Evolutionary conservation across 257 asterid species (phyloP), one percentile per base, ranked within the genome.

Genomic region (Nicotiana noctiflora): DNA sequence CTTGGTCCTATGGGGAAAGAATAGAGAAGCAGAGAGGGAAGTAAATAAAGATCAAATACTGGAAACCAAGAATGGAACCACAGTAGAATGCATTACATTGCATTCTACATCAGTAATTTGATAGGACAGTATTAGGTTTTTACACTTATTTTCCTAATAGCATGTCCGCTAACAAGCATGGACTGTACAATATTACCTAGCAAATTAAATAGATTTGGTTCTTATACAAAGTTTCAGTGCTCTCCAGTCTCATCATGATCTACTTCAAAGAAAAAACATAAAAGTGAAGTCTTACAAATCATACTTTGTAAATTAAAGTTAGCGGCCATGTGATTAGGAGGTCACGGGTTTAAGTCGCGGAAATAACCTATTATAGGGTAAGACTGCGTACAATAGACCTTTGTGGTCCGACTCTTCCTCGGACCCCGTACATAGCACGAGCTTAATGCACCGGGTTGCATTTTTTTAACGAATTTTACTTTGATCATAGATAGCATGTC

Each of bases 1-100:
- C 83, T 79, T 89, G 77, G 88, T 89, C 49, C 77, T 89, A 29
- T 92, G 95, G 97, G 97, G 94, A 46, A 92, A 88, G 83, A 86
- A 82, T 79, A 87, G 84, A 83, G 94, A 92, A 81, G 81, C 82
- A 15, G 25, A 84, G 56, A 66, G 8, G 2, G 67, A 88, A 63
- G 84, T 25, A 74, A 76, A 40, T 40, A 40, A 65, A 19, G 78
- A 79, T 51, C 86, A 77, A n/a, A 75, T 76, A 29, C 21, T 55
- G 23, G 81, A 70, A 66, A 27, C 82, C 57, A 83, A 82, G 44
- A 85, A 80, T 81, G 93, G 84, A 79, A 52, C 68, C 17, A 81
- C 66, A 83, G 85, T 88, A 4, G 77, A 77, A 78, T 78, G 79
- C 77, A 81, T 37, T 76, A 80, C 77, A 34, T 34, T 34, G 40